Percentiles rank a stretch among this genome's conserved stretches.
These are phyloP conservation scores for Fusarium virguliforme DNA, from an alignment of 2,329 filamentous ascomycete genomes.

Conservation along the genomic window DNA sequence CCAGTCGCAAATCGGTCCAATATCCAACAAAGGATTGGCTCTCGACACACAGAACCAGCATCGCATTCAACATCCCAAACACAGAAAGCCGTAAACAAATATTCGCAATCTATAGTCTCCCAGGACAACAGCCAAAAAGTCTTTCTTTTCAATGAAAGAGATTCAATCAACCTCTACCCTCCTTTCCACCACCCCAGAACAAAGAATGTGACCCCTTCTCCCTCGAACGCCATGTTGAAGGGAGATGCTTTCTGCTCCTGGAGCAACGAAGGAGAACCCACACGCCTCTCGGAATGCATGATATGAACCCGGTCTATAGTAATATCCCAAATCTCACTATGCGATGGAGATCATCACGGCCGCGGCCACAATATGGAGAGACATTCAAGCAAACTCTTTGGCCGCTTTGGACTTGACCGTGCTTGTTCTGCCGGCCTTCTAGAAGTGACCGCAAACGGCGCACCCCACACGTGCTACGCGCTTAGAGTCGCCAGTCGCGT, in stretches of 20 bases:
- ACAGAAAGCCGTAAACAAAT: constrained; percentile 28
- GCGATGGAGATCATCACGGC: constrained; percentile 24
- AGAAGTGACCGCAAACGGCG: constrained; percentile 31
- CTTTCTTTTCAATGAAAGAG: constrained; percentile 6
- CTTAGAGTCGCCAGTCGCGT: constrained; percentile 43
- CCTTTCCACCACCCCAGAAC: constrained; percentile 32
- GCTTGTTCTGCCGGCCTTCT: constrained; percentile 33
- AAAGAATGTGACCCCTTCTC: constrained; percentile 38
- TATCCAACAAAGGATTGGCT: neutral
- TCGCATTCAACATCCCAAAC: neutral
- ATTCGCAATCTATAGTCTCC: constrained; percentile 30
- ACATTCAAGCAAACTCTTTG: constrained; percentile 29
- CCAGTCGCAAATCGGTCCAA: neutral
- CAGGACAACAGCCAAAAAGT: constrained; percentile 21
- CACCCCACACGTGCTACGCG: constrained; percentile 45
- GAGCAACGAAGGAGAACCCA: constrained; percentile 16
- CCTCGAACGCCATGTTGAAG: constrained; percentile 11
- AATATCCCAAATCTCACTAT: constrained; percentile 11
- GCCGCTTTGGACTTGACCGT: constrained; percentile 22
- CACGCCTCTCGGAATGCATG: constrained; percentile 31
- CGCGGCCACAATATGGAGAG: constrained; percentile 32
- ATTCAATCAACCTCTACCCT: constrained; percentile 16
- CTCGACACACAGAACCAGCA: neutral
- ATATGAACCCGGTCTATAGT: constrained; percentile 16
- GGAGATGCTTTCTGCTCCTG: constrained; percentile 32